phyloP scores from a whole-genome alignment of 192 early-diverging fungal genomes.

The Coemansia sp. region DNA sequence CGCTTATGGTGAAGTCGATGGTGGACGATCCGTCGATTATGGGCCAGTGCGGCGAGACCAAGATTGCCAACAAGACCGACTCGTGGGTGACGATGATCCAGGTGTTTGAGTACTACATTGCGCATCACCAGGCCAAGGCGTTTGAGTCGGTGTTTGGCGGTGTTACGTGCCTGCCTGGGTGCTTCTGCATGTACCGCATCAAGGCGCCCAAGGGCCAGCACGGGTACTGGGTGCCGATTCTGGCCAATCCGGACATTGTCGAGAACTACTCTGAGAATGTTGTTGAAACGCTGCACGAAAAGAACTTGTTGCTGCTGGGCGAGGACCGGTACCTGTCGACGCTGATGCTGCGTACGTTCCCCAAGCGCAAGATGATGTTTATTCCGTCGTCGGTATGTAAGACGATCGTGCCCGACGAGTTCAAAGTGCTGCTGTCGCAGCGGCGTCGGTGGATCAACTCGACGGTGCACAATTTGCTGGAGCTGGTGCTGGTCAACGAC shows the following conservation, averaged over 20 bases:
- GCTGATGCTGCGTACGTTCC: conserved; percentile 92
- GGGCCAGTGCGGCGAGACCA: conserved; percentile 79
- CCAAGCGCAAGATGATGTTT: conserved; percentile 94
- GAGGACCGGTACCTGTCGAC: conserved; percentile 95
- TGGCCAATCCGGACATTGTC: conserved; percentile 81
- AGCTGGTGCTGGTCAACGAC: conserved; percentile 78
- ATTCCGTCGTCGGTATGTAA: conserved; percentile 90
- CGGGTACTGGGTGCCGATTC: conserved; percentile 80
- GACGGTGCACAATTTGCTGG: conserved; percentile 86
- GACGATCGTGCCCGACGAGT: conserved; percentile 85
- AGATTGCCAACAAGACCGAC: conserved; percentile 78
- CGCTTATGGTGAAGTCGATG: conserved; percentile 71
- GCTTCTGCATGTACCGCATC: conserved; percentile 86
- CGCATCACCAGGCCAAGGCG: conserved; percentile 78
- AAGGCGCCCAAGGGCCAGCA: conserved; percentile 76
- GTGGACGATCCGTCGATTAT: conserved; percentile 69
- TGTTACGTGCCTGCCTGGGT: conserved; percentile 81
- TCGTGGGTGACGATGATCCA: conserved; percentile 81
- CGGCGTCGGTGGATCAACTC: conserved; percentile 96
- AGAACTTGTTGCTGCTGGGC: conserved; percentile 61
- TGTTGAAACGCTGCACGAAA: conserved; percentile 51
- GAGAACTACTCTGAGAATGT: conserved; percentile 84
- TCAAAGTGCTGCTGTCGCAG: conserved; percentile 80
- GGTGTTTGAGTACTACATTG: conserved; percentile 87
- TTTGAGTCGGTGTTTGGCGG: conserved; percentile 52